Base-by-base conservation (phyloP, 257 asterid genomes). In the Rehmannia glutinosa region DNA sequence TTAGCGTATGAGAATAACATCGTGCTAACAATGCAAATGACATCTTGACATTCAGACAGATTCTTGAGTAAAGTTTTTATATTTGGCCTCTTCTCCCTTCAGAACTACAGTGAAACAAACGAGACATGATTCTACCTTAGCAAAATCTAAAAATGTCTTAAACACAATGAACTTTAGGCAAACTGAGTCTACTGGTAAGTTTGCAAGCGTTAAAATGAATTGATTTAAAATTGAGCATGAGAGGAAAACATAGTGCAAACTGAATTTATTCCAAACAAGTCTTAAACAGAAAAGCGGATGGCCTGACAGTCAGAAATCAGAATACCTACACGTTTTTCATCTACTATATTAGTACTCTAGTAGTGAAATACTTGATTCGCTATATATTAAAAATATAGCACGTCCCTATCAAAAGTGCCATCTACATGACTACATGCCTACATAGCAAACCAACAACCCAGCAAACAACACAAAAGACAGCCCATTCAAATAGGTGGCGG, bases 391-490 rank as follows among this genome's bases (percentile, higher is more conserved):
- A n/a, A n/a, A n/a, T 63, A 5, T 32, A 16, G 61, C 62, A 17
- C 7, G 27, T 33, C 51, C 52, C 72, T 13, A 33, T 38, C 52
- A 28, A 17, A 60, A 49, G 35, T 8, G 25, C 57, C 64, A 15
- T 3, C 75, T 68, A 72, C n/a, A n/a, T n/a, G n/a, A n/a, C n/a
- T n/a, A n/a, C 43, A 65, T 46, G 62, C 60, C 39, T 8, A 56
- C 4, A 17, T 16, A 69, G 75, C 33, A 69, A 47, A 65, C 15
- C 41, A 66, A 28, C 74, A 66, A 11, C 39, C 71, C 80, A 47
- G 33, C 77, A 27, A 59, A 15, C 10, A 75, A 23, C 75, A 63
- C 62, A 16, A 25, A 15, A 0, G 76, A 35, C 16, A 70, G 30
- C 25, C 35, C 71, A n/a, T 25, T 70, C 47, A 46, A 11, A 13